These are phyloP conservation scores for Diaporthe batatas DNA, from an alignment of 2,329 filamentous ascomycete genomes.

Conservation along the genomic window DNA sequence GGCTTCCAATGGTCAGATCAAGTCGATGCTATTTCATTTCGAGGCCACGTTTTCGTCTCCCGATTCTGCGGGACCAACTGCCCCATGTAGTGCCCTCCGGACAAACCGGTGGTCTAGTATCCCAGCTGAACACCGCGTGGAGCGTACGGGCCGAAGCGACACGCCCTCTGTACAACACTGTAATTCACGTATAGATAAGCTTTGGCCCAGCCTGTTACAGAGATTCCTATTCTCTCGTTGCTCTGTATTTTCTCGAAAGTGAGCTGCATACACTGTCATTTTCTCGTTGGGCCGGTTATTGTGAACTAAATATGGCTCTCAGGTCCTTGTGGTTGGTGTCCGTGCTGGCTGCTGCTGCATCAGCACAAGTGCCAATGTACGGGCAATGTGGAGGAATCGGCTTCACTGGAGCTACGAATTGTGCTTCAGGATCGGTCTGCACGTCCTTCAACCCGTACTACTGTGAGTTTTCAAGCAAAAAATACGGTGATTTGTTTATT, in stretches of 20 bases:
- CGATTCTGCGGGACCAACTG: slow-evolving; percentile 6
- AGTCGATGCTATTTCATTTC: not conserved
- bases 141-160: not conserved
- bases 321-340: slow-evolving; percentile 2
- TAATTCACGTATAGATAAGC: slow-evolving; percentile 13
- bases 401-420: slow-evolving; percentile 37
- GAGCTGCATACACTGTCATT: no score
- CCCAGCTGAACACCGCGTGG: not conserved
- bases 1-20: slow-evolving; percentile 37
- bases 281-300: no score
- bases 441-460: slow-evolving; percentile 38
- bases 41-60: not conserved
- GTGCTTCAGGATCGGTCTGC: slow-evolving; percentile 32
- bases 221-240: not conserved
- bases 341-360: slow-evolving; percentile 10
- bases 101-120: not conserved
- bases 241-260: not conserved
- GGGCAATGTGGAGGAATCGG: slow-evolving; percentile 40
- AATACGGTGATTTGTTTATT: fast-evolving
- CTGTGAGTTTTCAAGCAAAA: not conserved
- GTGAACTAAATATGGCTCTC: slow-evolving; percentile 9
- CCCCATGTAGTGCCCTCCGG: not conserved
- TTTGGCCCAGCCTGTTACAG: not conserved
- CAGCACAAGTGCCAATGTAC: slow-evolving; percentile 43
- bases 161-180: not conserved